Evolutionary conservation across 2,329 filamentous ascomycete genomes (phyloP), one percentile per base, ranked within the genome.

Genomic region (Diaporthe eres): DNA sequence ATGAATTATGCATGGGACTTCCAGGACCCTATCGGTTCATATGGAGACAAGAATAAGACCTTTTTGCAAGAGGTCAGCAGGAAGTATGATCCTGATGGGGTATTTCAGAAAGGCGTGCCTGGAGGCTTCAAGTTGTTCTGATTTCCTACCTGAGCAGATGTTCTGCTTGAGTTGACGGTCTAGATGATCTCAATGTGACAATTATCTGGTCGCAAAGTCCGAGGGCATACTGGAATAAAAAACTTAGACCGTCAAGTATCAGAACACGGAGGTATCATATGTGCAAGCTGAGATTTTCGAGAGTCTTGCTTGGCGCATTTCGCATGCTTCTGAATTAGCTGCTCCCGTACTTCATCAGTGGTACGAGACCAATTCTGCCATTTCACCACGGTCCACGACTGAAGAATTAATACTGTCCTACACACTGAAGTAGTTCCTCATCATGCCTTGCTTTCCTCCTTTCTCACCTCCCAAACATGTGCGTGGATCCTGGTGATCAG

Each of bases 11-110:
- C 80, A 17, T 78, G 65, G 49, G 19, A 13, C 19, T 49, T 72
- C n/a, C 79, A 81, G 75, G 70, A 80, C 51, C 74, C 78, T 13
- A 77, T 79, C 15, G n/a, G 37, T 4, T 78, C 78, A 34, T 81
- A 72, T 31, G 74, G 74, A 2, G 19, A 22, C 34, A 68, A 72
- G 22, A 72, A 67, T 51, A 58, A 37, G 15, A 8, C 44, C 1
- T 55, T 57, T 5, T 28, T 75, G 28, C 55, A 58, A 2, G 17
- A 58, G 19, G 68, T 63, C 3, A 72, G 67, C 51, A 47, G 22
- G 25, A 42, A 42, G 19, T 75, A 72, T 25, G 74, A 75, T 72
- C 57, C 53, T 10, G 71, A 65, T 19, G 76, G 73, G 0, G 9
- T 79, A 17, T 79, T 79, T 49, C 78, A 79, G 53, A 74, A 67